phyloP scores from a whole-genome alignment of 2,329 filamentous ascomycete species.

The Phialemoniopsis sp. region DNA sequence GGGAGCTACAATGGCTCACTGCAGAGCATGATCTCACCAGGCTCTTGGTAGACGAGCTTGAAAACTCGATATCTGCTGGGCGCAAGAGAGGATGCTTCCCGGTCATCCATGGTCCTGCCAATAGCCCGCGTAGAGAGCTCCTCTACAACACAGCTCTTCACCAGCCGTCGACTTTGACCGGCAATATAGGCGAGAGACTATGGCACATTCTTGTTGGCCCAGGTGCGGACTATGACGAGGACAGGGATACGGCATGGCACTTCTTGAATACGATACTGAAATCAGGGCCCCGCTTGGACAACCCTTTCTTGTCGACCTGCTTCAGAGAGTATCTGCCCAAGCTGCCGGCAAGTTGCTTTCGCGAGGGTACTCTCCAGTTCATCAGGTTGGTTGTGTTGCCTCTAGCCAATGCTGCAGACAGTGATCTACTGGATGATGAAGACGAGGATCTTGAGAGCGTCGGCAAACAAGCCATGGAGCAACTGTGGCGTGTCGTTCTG shows the following conservation, averaged over 20 bases:
- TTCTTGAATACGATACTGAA: constrained; percentile 41
- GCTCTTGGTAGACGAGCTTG: constrained; percentile 62
- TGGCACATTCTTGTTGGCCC: constrained; percentile 73
- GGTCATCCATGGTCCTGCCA: constrained; percentile 43
- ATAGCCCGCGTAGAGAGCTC: constrained; percentile 51
- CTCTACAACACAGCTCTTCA: constrained; percentile 54
- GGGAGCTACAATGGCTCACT: constrained; percentile 54
- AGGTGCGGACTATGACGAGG: constrained; percentile 51
- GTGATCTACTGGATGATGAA: constrained; percentile 30
- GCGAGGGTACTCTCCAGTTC: constrained; percentile 58
- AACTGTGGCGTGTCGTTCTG: constrained; percentile 81
- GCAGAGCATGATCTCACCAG: constrained; percentile 57
- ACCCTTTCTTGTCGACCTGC: constrained; percentile 52
- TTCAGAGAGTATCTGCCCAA: constrained; percentile 52
- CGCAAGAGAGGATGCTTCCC: constrained; percentile 32
- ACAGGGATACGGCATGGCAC: constrained; percentile 66
- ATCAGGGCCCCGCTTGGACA: constrained; percentile 34
- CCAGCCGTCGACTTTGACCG: constrained; percentile 57
- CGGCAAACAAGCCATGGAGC: constrained; percentile 54
- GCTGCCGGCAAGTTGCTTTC: constrained; percentile 55
- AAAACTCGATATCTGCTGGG: constrained; percentile 43
- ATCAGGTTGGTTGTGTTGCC: constrained; percentile 47
- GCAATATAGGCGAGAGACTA: constrained; percentile 56
- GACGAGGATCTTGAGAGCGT: constrained; percentile 45
- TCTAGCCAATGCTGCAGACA: constrained; percentile 37